Conservation (phyloP, 1,284 basidiomycete species). For the Apiotrichum laibachii region DNA sequence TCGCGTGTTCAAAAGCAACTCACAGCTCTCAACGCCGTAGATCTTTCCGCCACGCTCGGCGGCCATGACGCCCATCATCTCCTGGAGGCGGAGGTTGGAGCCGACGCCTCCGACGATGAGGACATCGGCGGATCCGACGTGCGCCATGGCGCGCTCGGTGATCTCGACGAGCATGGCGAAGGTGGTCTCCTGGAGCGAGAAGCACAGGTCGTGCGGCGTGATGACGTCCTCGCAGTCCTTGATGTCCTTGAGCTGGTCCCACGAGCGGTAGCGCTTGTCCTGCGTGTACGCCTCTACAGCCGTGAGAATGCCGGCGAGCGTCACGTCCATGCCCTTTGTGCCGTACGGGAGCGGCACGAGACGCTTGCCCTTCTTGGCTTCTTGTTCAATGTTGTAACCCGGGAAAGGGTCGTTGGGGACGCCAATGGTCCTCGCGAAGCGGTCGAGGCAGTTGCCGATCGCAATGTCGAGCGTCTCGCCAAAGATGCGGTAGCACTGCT, state of each 20-base stretch:
- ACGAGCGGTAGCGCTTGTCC: conserved; percentile 67
- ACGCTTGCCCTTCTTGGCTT: conserved; percentile 72
- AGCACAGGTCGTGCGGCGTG: conserved; percentile 92
- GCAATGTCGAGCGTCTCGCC: conserved; percentile 99
- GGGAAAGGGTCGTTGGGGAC: conserved; percentile 94
- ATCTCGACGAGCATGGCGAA: conserved; percentile 99
- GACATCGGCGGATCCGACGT: conserved; percentile 92
- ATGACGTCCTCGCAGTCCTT: conserved; percentile 61
- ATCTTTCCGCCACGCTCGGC: conserved; percentile 81
- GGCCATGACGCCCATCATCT: conserved; percentile 99
- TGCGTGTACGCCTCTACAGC: conserved; percentile 82
- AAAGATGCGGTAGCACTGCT: conserved; percentile 96
- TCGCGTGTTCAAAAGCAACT: conserved; percentile 20
- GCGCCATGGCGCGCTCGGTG: conserved; percentile 98
- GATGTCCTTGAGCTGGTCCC: conserved; percentile 35
- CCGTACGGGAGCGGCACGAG: conserved; percentile 85
- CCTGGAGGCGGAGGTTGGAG: conserved; percentile 89
- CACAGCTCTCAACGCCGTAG: conserved; percentile 92
- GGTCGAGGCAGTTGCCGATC: conserved; percentile 96
- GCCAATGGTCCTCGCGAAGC: conserved; percentile 94
- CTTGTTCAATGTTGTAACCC: conserved; percentile 97
- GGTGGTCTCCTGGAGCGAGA: conserved; percentile 93
- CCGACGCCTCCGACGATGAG: conserved; percentile 98
- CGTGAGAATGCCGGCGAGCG: conserved; percentile 87
- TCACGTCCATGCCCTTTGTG: conserved; percentile 99